These are phyloP conservation scores for Pseudogymnoascus sp. DNA, from an alignment of 2,329 filamentous ascomycete genomes.

Conservation along the genomic window DNA sequence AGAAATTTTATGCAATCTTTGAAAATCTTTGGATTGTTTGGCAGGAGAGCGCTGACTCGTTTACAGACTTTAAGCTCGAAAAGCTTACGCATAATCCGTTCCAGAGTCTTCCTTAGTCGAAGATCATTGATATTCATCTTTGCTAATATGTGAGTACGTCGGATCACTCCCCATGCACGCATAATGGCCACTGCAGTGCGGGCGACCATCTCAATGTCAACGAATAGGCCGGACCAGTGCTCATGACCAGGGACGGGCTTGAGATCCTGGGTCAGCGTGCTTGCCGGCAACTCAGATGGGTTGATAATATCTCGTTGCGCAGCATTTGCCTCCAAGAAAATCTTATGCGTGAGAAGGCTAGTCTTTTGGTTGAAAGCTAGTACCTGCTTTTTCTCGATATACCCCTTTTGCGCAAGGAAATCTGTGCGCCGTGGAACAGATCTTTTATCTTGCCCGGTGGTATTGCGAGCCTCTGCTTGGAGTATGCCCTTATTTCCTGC, in stretches of 20 bases:
- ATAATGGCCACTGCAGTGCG: slow-evolving; percentile 51
- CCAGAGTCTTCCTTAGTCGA: slow-evolving; percentile 52
- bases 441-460: slow-evolving; percentile 56
- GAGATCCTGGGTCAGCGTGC: slow-evolving; percentile 38
- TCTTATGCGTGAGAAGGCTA: slow-evolving; percentile 55
- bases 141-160: slow-evolving; percentile 50
- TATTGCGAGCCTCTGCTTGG: slow-evolving; percentile 52
- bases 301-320: slow-evolving; percentile 25
- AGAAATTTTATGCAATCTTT: slow-evolving; percentile 57
- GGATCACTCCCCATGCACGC: slow-evolving; percentile 52
- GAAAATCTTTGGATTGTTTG: slow-evolving; percentile 42
- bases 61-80: slow-evolving; percentile 49
- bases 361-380: slow-evolving; percentile 54
- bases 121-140: slow-evolving; percentile 52
- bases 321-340: slow-evolving; percentile 34
- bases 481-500: slow-evolving; percentile 49
- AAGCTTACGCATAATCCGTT: slow-evolving; percentile 53
- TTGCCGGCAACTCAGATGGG: slow-evolving; percentile 11
- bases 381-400: slow-evolving; percentile 54
- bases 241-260: slow-evolving; percentile 50
- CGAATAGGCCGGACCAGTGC: slow-evolving; percentile 51
- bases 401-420: slow-evolving; percentile 52
- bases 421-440: slow-evolving; percentile 57
- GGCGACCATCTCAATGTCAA: slow-evolving; percentile 52
- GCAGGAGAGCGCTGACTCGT: slow-evolving; percentile 50